Evolutionary conservation across 257 asterid species (phyloP).

Genomic region (Leonotis leonurus): DNA sequence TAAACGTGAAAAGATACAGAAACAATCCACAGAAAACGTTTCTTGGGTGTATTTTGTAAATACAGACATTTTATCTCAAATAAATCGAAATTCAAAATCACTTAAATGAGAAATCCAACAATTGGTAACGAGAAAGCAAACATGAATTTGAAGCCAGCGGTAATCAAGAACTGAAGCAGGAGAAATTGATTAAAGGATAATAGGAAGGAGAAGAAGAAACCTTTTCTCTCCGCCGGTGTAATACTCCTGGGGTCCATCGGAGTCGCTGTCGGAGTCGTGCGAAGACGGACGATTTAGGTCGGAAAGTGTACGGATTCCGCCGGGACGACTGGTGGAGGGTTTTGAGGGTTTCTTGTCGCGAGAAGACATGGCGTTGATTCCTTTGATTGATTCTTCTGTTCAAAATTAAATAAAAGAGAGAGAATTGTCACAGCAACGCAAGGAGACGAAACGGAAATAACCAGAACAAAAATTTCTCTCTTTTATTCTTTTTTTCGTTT

Average conservation of each 20-base stretch:
- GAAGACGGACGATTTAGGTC: constrained; percentile 83
- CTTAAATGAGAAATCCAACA: background rate
- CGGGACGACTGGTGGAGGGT: constrained; percentile 49
- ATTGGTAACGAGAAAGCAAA: background rate
- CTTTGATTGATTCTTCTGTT: background rate
- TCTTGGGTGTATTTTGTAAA: background rate
- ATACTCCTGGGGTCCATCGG: constrained; percentile 84
- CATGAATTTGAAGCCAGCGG: background rate
- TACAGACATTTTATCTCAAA: background rate
- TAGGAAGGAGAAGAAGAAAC: constrained; percentile 23
- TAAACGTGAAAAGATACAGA: background rate
- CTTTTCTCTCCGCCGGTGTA: constrained; percentile 98
- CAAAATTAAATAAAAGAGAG: background rate
- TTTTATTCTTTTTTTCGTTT: background rate
- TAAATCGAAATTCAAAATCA: background rate
- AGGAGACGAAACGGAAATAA: background rate
- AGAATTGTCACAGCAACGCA: background rate
- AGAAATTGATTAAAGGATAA: background rate
- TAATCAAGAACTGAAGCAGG: background rate
- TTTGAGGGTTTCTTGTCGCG: constrained; percentile 74
- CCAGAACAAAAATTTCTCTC: background rate
- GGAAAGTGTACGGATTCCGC: constrained; percentile 87
- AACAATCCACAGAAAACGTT: background rate
- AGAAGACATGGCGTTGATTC: constrained; percentile 40
- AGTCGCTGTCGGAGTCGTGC: constrained; percentile 43